Evolutionary conservation across 768 basidiomycete genomes (phyloP).

Genomic region (Nevesoporus exiguus): DNA sequence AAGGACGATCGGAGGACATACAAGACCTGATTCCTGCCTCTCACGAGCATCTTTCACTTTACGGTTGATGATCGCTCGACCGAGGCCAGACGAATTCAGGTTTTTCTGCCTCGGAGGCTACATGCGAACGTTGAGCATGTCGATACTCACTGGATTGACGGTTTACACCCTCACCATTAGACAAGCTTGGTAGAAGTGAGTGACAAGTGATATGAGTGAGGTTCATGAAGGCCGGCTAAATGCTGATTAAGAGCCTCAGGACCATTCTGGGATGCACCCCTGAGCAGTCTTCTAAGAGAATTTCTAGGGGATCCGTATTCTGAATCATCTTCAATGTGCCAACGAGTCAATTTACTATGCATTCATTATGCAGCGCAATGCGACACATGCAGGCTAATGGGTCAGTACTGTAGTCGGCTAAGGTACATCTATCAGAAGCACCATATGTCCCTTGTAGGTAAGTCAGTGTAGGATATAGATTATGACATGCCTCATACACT

Average conservation of each 20-base stretch:
- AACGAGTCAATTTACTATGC: too few species aligned
- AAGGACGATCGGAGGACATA: slow-evolving; percentile 34
- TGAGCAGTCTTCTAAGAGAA: neutral
- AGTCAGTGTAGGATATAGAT: slow-evolving; percentile 12
- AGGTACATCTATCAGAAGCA: slow-evolving; percentile 18
- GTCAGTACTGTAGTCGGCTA: slow-evolving; percentile 12
- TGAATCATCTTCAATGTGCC: too few species aligned
- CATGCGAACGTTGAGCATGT: neutral
- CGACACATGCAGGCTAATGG: too few species aligned
- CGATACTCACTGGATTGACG: neutral
- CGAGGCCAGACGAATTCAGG: slow-evolving; percentile 77
- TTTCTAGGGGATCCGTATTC: too few species aligned
- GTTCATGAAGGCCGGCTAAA: neutral
- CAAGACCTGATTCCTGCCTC: slow-evolving; percentile 52
- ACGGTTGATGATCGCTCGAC: slow-evolving; percentile 92
- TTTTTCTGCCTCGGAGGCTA: slow-evolving; percentile 60
- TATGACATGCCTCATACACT: slow-evolving; percentile 1
- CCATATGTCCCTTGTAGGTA: neutral
- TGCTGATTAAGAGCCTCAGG: slow-evolving; percentile 18
- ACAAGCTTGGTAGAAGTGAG: neutral
- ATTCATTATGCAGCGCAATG: too few species aligned
- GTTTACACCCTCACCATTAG: slow-evolving; percentile 13
- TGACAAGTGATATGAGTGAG: neutral
- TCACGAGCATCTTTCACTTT: slow-evolving; percentile 46
- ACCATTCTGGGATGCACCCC: slow-evolving; percentile 14